Evolutionary conservation across 768 basidiomycete species (phyloP).

Genomic region (Phaeotremella skinneri): DNA sequence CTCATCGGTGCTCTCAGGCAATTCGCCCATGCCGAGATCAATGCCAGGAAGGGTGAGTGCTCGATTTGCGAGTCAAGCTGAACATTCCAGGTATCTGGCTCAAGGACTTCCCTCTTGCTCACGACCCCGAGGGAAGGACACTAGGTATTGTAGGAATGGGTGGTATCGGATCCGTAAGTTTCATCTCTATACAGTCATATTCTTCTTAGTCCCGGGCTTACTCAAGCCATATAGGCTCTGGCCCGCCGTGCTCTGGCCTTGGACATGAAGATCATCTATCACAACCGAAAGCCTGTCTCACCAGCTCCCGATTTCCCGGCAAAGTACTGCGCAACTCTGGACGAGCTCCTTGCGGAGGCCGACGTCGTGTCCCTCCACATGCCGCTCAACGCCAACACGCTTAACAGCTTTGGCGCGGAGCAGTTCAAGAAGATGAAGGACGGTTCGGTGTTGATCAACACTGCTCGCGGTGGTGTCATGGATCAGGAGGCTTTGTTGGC

Average conservation of each 20-base stretch:
- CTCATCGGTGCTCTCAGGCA: conserved; percentile 38
- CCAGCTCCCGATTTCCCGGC: conserved; percentile 67
- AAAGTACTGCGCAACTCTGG: conserved; percentile 65
- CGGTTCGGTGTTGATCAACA: conserved; percentile 77
- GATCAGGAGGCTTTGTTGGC: conserved; percentile 83
- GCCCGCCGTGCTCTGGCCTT: conserved; percentile 61
- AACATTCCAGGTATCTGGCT: conserved; percentile 36
- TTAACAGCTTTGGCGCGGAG: conserved; percentile 68
- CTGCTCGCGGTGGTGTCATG: conserved; percentile 84
- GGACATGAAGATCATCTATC: conserved; percentile 84
- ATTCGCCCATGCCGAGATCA: conserved; percentile 44
- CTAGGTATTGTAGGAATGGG: conserved; percentile 54
- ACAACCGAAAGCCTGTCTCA: conserved; percentile 55
- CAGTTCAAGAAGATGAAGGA: conserved; percentile 75
- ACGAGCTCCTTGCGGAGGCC: conserved; percentile 64
- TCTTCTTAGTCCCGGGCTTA: conserved; percentile 65
- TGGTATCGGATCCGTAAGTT: conserved; percentile 50
- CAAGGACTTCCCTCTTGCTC: conserved; percentile 19
- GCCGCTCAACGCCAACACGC: conserved; percentile 70
- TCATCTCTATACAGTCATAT: conserved; percentile 54
- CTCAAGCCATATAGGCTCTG: conserved; percentile 66
- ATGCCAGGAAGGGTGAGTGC: conserved; percentile 45
- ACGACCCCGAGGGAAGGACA: conserved; percentile 49
- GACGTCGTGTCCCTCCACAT: conserved; percentile 86
- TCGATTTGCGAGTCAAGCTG: not conserved